These are phyloP conservation scores for Talaromyces wortmannii DNA, from an alignment of 495 filamentous ascomycete species.

Conservation along the genomic window DNA sequence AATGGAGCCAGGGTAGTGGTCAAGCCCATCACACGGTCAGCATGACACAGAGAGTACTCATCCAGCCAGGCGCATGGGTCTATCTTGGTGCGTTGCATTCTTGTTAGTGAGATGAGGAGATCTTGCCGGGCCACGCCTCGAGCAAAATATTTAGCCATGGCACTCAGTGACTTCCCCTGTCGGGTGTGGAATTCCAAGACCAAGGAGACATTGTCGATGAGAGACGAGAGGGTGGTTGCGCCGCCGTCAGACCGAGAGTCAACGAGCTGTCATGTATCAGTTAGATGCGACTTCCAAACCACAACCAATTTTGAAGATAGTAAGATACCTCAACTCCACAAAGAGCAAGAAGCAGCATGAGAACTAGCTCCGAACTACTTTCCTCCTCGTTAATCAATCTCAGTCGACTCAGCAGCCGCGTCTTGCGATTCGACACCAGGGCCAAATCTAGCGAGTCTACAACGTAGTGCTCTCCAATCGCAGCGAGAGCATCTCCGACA, in stretches of 20 bases:
- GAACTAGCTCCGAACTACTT: not conserved
- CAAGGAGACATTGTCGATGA: not conserved
- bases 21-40: constrained; percentile 5
- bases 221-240: not conserved
- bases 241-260: not conserved
- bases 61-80: not conserved
- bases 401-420: constrained; percentile 1
- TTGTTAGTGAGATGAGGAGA: not conserved
- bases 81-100: not conserved
- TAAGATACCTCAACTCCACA: not conserved
- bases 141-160: constrained; percentile 1
- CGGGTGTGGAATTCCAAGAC: not conserved
- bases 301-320: no score
- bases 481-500: not conserved
- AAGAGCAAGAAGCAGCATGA: not conserved
- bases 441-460: not conserved
- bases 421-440: not conserved
- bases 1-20: constrained; percentile 1
- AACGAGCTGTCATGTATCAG: not conserved
- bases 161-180: not conserved
- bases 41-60: not conserved
- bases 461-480: constrained; percentile 1
- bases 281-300: not conserved
- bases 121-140: constrained; percentile 4
- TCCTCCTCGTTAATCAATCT: not conserved